Base-by-base conservation (phyloP, 768 basidiomycete species). In the Rhodosporidiobolus sp. region DNA sequence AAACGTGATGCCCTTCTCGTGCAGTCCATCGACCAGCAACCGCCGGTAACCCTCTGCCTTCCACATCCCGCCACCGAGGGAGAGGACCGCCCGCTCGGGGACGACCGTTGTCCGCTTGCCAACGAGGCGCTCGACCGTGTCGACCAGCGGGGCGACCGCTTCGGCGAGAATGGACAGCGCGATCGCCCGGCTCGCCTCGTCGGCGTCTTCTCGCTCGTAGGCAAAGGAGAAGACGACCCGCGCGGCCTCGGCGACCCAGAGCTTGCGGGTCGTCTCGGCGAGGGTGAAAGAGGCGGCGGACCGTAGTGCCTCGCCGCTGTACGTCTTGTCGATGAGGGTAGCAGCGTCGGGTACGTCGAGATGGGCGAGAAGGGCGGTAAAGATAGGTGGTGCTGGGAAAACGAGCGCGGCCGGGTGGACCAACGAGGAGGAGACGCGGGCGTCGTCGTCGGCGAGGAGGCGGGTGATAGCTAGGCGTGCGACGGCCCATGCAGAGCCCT, bases 41-140 rank as follows among this genome's bases (percentile, higher is more conserved):
- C 56, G 54, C 28, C 70, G 49, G 46, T 79, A 80, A 17, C 78
- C 80, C 24, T 50, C 50, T 14, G 71, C 67, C 53, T 70, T 72
- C 79, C 77, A 79, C 54, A 81, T 49, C 4, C 80, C 80, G 16
- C 80, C 80, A 34, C 80, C 80, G 7, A 81, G 69, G 5, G 78
- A 72, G 35, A 81, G 63, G 0, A 73, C 74, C 8, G 79, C 74
- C 4, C 57, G 63, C 22, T 59, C 38, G 0, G 76, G 75, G 7
- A 75, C 72, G 43, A 79, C 70, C 28, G 75, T 48, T 11, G 56
- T 59, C 10, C 72, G 35, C 58, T 77, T 69, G 5, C 76, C 77
- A 0, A 79, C 55, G 11, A 79, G 65, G n/a, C 68, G 66, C 10
- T 73, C 60, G 4, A 78, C 77, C 14, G 79, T 70, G 12, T 78